Percentiles rank a stretch among this genome's conserved stretches.
phyloP scores from a whole-genome alignment of 805 yeast genomes.

The Cyberlindnera petersonii region DNA sequence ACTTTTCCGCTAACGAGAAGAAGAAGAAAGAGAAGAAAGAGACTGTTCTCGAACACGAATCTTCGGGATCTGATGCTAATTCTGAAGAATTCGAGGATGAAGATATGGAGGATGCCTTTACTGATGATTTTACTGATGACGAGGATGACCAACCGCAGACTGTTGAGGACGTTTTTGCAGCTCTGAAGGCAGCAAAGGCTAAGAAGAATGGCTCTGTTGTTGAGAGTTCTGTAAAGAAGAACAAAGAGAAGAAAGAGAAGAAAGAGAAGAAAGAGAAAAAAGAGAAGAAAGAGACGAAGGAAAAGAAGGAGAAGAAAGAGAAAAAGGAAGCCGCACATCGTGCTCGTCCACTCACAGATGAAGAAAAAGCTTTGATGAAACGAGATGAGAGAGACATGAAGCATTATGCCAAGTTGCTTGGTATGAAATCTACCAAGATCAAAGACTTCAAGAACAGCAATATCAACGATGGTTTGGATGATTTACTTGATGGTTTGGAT shows the following conservation, averaged over 20 bases:
- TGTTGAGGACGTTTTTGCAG: slow-evolving; percentile 42
- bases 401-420: slow-evolving; percentile 79
- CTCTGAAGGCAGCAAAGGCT: slow-evolving; percentile 39
- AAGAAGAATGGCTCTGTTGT: slow-evolving; percentile 12
- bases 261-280: slow-evolving; percentile 33
- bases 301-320: slow-evolving; percentile 11
- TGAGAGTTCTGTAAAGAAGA: background rate
- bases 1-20: slow-evolving; percentile 32
- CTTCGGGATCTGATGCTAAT: slow-evolving; percentile 27
- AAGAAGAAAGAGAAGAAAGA: slow-evolving; percentile 17
- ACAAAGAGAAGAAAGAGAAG: slow-evolving; percentile 21
- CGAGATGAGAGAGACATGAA: slow-evolving; percentile 76
- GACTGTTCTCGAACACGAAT: slow-evolving; percentile 30
- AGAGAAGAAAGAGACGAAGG: slow-evolving; percentile 11
- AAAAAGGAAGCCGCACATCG: slow-evolving; percentile 17
- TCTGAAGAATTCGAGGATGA: slow-evolving; percentile 19
- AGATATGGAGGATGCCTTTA: slow-evolving; percentile 11
- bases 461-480: slow-evolving; percentile 77
- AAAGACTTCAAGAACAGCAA: slow-evolving; percentile 43
- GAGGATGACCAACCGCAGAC: slow-evolving; percentile 32
- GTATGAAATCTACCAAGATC: slow-evolving; percentile 55
- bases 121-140: slow-evolving; percentile 26
- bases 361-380: slow-evolving; percentile 45
- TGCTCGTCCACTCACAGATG: slow-evolving; percentile 36
- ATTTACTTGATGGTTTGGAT: slow-evolving; percentile 67